Base-by-base conservation (phyloP, 1,284 basidiomycete species). In the Xerocomus tenax region DNA sequence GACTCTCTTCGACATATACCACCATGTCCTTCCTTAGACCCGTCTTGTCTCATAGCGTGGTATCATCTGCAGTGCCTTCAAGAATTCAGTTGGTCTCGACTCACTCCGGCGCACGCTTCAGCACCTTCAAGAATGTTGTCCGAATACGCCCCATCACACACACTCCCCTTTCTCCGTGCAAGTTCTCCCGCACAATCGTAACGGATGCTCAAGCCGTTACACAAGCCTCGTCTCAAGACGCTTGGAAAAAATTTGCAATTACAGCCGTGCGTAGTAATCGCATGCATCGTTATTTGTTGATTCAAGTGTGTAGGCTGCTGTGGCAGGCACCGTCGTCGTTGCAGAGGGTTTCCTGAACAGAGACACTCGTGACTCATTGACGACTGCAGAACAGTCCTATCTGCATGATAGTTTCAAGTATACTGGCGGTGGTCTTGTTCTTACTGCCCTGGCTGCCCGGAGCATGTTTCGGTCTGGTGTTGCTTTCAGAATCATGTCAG, bases 331-430 rank as follows among this genome's bases (percentile, higher is more conserved):
- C 3, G 73, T 85, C 29, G 68, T 89, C 18, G 73, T 77, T 0
- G 71, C 82, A 25, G 77, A 90, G 60, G 73, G 69, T 0, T 72
- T 86, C 45, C 69, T 91, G 57, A 91, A 91, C 61, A 74, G 87
- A 53, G 87, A 91, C 57, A 89, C 86, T 0, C 72, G 87, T 36
- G 87, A 86, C 48, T 68, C 76, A 2, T 71, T 91, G 25, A 76
- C 79, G 23, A 49, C 66, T 0, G 72, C 72, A 0, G 87, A 91
- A 64, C 78, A 74, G 52, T 76, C 75, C 8, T 83, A 89, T 63
- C 72, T 94, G n/a, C 79, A 94, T 62, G 78, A 82, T 44, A 87
- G 81, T 47, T 94, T 94, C 74, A 81, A 79, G 61, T 94, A 91
- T 60, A 90, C 91, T 8, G 91, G 85, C 18, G 87, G 77, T 47